These are phyloP conservation scores for Durotheca rogersii DNA, from an alignment of 495 filamentous ascomycete species.

Conservation along the genomic window DNA sequence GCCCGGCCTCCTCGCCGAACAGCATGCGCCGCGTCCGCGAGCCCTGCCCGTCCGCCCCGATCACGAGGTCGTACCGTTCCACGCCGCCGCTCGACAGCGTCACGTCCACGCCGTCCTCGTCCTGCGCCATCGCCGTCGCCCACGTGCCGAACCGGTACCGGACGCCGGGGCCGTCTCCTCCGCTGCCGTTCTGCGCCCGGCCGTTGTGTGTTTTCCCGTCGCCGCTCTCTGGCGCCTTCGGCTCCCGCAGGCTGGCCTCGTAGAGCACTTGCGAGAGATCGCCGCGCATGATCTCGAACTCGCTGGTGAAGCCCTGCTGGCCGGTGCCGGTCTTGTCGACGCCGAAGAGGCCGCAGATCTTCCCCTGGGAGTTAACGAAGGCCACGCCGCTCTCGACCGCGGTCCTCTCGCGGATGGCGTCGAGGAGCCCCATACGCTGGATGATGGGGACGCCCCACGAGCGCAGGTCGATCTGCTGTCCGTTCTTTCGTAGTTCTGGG, in stretches of 20 bases:
- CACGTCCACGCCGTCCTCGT: constrained; percentile 19
- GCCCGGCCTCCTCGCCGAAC: constrained; percentile 28
- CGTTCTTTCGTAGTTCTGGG: constrained; percentile 42
- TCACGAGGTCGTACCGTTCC: constrained; percentile 47
- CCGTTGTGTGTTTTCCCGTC: constrained; percentile 29
- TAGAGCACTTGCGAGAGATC: constrained; percentile 49
- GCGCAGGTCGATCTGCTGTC: constrained; percentile 53
- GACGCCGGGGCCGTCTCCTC: constrained; percentile 7
- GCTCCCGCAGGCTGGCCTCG: constrained; percentile 42
- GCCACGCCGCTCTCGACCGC: constrained; percentile 41
- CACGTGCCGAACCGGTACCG: constrained; percentile 23
- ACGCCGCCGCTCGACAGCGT: constrained; percentile 38
- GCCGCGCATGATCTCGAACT: constrained; percentile 57
- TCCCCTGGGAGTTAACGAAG: constrained; percentile 43
- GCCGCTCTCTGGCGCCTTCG: constrained; percentile 9
- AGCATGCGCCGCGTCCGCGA: constrained; percentile 46
- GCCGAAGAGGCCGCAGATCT: constrained; percentile 39
- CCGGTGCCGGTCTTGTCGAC: constrained; percentile 39
- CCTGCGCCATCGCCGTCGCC: constrained; percentile 16
- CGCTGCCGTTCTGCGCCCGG: not conserved
- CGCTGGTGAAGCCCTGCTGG: constrained; percentile 47
- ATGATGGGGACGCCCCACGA: constrained; percentile 49
- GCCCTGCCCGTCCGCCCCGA: constrained; percentile 52
- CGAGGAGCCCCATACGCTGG: constrained; percentile 51
- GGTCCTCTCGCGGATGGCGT: constrained; percentile 38